Percentiles rank a stretch among this genome's conserved stretches.
These are phyloP conservation scores for Thelonectria rubi DNA, from an alignment of 2,329 filamentous ascomycete species.

Conservation along the genomic window DNA sequence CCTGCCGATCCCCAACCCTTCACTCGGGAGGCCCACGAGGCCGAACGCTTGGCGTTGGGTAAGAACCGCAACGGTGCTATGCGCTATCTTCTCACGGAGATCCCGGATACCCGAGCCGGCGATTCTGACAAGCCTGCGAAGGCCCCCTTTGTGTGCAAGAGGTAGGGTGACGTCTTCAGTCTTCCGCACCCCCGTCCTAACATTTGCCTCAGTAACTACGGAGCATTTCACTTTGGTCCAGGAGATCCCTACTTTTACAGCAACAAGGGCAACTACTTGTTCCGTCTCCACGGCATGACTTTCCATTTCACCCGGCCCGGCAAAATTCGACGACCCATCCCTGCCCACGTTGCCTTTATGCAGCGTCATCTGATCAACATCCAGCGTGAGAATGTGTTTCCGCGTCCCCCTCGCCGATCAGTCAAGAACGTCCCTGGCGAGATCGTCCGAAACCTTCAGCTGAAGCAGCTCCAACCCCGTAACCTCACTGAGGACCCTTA, in stretches of 20 bases:
- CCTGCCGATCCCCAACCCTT: constrained; percentile 20
- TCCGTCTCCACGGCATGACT: constrained; percentile 34
- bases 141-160: constrained; percentile 32
- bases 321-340: neutral
- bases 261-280: too few relatives aligned
- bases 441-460: constrained; percentile 22
- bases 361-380: constrained; percentile 34
- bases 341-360: constrained; percentile 36
- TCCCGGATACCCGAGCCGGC: too few relatives aligned
- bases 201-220: constrained; percentile 29
- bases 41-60: constrained; percentile 28
- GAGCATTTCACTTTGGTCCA: constrained; percentile 36
- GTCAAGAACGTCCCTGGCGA: constrained; percentile 30
- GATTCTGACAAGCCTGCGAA: neutral
- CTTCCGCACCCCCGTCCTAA: neutral
- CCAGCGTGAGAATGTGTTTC: constrained; percentile 31
- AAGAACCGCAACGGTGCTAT: constrained; percentile 37
- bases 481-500: constrained; percentile 38
- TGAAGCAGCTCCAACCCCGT: constrained; percentile 33
- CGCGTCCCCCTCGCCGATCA: constrained; percentile 27
- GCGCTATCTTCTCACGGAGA: constrained; percentile 31
- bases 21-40: constrained; percentile 27
- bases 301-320: constrained; percentile 15
- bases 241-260: constrained; percentile 23
- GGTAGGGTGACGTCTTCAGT: constrained; percentile 25